These are phyloP conservation scores for Neurospora hispaniola DNA, from an alignment of 495 filamentous ascomycete genomes.

Conservation along the genomic window DNA sequence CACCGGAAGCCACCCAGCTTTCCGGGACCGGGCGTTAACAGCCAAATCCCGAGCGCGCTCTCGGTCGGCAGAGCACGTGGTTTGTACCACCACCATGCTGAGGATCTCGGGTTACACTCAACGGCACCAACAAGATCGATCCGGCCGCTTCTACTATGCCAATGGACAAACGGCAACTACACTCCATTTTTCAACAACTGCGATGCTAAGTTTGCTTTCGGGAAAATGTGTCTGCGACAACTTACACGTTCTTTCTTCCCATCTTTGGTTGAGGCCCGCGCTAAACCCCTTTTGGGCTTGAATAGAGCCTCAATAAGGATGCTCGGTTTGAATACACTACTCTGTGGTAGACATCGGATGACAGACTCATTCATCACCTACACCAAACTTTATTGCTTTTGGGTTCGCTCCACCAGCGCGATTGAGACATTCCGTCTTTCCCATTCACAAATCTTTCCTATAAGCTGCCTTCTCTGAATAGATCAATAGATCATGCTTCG, in stretches of 20 bases:
- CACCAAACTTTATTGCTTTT: neutral
- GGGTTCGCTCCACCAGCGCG: neutral
- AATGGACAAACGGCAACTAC: neutral
- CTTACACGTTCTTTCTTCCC: neutral
- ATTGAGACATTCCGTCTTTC: neutral
- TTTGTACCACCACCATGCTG: neutral
- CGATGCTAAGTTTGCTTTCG: neutral
- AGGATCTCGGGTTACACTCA: neutral
- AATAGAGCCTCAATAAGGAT: constrained; percentile 26
- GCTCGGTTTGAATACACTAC: neutral
- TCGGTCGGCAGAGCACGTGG: neutral
- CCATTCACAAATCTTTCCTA: neutral
- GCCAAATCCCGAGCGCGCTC: neutral
- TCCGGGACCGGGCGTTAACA: neutral
- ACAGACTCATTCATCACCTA: neutral
- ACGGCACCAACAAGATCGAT: neutral
- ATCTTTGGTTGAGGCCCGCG: neutral
- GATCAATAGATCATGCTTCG: constrained; percentile 4
- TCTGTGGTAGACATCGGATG: neutral
- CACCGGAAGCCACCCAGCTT: neutral
- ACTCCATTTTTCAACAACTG: neutral
- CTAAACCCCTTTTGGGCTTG: constrained; percentile 19
- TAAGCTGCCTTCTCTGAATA: neutral
- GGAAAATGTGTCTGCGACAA: neutral
- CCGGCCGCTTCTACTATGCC: neutral